Conservation (phyloP, 1,284 basidiomycete genomes). For the Marasmius oreades region DNA sequence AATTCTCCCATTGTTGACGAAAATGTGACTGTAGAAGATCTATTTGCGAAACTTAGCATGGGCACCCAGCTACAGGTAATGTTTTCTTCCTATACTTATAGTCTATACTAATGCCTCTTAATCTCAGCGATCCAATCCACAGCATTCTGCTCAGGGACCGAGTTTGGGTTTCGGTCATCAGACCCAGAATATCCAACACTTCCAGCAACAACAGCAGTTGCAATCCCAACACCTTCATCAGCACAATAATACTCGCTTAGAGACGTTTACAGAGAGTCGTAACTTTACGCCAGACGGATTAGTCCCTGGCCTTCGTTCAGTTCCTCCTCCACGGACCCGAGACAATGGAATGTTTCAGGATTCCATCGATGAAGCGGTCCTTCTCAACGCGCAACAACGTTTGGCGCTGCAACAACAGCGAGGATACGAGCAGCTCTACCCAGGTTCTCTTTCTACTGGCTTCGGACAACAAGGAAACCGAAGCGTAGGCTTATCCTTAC, state of each 20-base stretch:
- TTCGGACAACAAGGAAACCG: slow-evolving; percentile 54
- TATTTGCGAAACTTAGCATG: slow-evolving; percentile 72
- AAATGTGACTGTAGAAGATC: slow-evolving; percentile 65
- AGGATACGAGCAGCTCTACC: slow-evolving; percentile 53
- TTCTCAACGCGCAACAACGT: slow-evolving; percentile 56
- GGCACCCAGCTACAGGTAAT: slow-evolving; percentile 61
- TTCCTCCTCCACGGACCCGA: slow-evolving; percentile 54
- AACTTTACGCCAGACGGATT: slow-evolving; percentile 79
- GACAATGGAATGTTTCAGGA: slow-evolving; percentile 60
- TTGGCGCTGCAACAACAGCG: slow-evolving; percentile 46
- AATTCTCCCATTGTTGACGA: slow-evolving; percentile 36
- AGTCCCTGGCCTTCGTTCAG: slow-evolving; percentile 74
- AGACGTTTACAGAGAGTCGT: slow-evolving; percentile 68
- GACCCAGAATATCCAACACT: slow-evolving; percentile 29
- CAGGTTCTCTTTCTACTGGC: slow-evolving; percentile 43
- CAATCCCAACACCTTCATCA: slow-evolving; percentile 36
- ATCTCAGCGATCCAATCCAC: slow-evolving; percentile 27
- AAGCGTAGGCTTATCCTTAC: slow-evolving; percentile 52
- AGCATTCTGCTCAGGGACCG: slow-evolving; percentile 19
- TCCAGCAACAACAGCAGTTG: slow-evolving; percentile 42
- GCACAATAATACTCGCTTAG: slow-evolving; percentile 44
- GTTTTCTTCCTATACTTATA: background rate
- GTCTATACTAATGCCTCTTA: slow-evolving; percentile 11
- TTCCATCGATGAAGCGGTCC: slow-evolving; percentile 55
- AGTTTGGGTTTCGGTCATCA: slow-evolving; percentile 29